Base-by-base conservation (phyloP, 331 rosid species). In the Acacia concinna region DNA sequence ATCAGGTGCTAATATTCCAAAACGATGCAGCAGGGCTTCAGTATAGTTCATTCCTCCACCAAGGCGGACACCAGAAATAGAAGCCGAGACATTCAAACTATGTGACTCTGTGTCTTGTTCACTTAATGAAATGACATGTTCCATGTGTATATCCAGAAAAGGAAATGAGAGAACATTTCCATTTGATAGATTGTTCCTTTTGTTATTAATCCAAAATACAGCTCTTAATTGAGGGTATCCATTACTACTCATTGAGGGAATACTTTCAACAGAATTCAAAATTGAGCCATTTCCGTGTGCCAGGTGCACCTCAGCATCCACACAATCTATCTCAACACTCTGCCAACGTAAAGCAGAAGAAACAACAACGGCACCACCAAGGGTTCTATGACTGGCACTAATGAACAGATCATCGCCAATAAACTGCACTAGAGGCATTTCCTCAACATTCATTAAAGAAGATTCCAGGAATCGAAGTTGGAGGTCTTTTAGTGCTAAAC, bases 1-100 rank as follows among this genome's bases (percentile, higher is more conserved):
- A 90, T 92, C 97, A 52, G 94, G 90, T 44, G 92, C 94, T 75
- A 92, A 90, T 79, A 95, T 87, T 86, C 98, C 98, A 85, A 91
- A 91, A 34, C 93, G 89, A 82, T 87, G 97, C 81, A 95, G 83
- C 76, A 95, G 76, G 81, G 91, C 89, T 86, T 95, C 98, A 35
- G 97, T 86, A 80, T 92, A 93, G 77, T 86, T 95, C 97, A 95
- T 93, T 84, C 99, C 99, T 64, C 97, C 99, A 76, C 97, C 90
- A 73, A 93, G 89, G 72, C 97, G 96, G 76, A 95, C 88, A 40
- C 99, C 99, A 78, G 93, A 88, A 79, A 93, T 71, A 80, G 89
- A 93, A 71, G 96, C 96, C 13, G 91, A 91, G 83, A 85, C 91
- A 76, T 85, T 95, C 85, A 95, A 82, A 85, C 90, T 81, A 82